Percentiles rank a stretch among this genome's conserved stretches.
phyloP scores from a whole-genome alignment of 1,284 basidiomycete genomes.

The Trametes versicolor region DNA sequence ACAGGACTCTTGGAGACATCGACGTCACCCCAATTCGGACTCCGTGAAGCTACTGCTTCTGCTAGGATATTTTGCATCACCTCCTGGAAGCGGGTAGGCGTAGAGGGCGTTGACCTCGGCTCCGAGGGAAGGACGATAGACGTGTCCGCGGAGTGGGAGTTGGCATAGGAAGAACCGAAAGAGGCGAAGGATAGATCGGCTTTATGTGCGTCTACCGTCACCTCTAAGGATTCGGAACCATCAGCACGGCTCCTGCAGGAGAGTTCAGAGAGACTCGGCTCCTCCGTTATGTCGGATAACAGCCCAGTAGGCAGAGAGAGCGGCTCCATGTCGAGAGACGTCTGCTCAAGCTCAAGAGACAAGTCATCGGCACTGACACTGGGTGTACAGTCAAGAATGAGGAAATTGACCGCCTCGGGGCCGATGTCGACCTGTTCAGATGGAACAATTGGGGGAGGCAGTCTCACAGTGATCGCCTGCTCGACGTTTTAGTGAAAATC shows the following conservation, averaged over 20 bases:
- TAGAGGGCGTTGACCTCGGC: neutral
- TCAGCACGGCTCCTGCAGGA: neutral
- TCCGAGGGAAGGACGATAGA: neutral
- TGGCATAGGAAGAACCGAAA: conserved; percentile 35
- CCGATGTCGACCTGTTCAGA: neutral
- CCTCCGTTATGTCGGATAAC: conserved; percentile 31
- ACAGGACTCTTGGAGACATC: neutral
- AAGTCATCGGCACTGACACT: too few relatives aligned
- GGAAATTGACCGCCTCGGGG: neutral
- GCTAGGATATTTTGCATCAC: neutral
- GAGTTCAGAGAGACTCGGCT: conserved; percentile 4
- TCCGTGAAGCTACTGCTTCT: conserved; percentile 14
- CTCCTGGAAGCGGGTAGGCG: neutral
- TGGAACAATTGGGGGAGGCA: neutral
- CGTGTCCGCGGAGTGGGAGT: conserved; percentile 2
- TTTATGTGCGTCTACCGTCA: neutral
- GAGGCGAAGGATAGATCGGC: conserved; percentile 29
- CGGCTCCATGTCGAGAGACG: neutral
- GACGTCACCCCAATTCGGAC: conserved; percentile 19
- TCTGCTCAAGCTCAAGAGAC: neutral
- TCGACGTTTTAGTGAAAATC: neutral
- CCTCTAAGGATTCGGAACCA: neutral
- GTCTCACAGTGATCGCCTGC: neutral
- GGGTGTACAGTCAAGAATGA: neutral
- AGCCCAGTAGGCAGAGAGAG: conserved; percentile 10